Evolutionary conservation across 1,284 basidiomycete genomes (phyloP).

Genomic region (Ustilago trichophora): DNA sequence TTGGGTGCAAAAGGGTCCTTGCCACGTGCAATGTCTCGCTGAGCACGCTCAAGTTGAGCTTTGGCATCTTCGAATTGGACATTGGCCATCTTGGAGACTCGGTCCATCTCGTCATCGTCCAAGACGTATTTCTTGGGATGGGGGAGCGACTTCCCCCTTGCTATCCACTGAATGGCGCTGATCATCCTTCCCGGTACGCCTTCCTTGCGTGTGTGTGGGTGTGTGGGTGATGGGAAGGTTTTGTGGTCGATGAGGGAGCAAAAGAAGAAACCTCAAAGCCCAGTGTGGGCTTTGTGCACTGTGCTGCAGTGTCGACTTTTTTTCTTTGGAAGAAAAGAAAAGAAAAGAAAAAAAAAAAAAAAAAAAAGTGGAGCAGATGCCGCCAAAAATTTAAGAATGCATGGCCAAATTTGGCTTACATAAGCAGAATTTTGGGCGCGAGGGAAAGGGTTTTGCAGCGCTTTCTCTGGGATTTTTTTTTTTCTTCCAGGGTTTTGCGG

Average conservation of each 20-base stretch:
- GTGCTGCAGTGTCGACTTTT: no score
- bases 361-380: background rate
- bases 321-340: background rate
- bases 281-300: no score
- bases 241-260: background rate
- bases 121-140: conserved; percentile 89
- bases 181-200: conserved; percentile 65
- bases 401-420: no score
- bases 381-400: no score
- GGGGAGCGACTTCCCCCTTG: conserved; percentile 78
- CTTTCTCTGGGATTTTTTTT: no score
- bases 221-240: background rate
- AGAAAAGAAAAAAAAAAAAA: no score
- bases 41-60: conserved; percentile 76
- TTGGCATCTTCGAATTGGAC: conserved; percentile 88
- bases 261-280: no score
- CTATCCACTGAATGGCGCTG: conserved; percentile 77
- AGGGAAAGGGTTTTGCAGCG: no score
- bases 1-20: conserved; percentile 47
- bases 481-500: no score
- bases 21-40: conserved; percentile 49
- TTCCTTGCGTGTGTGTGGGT: no score
- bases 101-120: conserved; percentile 87
- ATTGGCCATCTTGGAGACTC: conserved; percentile 86
- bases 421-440: no score